Conservation (phyloP, 805 yeast genomes). For the Brettanomyces anomalus region DNA sequence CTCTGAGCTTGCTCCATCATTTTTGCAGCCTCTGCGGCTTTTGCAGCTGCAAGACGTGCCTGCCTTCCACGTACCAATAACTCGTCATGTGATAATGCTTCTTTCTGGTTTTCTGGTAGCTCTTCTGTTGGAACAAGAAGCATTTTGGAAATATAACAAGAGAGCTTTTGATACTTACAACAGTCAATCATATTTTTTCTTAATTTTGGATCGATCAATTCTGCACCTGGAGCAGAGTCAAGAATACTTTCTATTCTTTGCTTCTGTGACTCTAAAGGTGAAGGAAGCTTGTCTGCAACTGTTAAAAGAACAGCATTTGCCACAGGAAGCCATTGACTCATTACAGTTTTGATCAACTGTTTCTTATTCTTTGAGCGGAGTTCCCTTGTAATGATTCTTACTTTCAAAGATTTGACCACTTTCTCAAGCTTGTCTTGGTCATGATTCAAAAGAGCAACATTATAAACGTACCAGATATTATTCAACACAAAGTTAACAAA, state of each 20-base stretch:
- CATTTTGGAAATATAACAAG: slow-evolving; percentile 85
- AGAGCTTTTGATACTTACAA: slow-evolving; percentile 52
- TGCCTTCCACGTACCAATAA: slow-evolving; percentile 50
- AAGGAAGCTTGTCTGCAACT: slow-evolving; percentile 77
- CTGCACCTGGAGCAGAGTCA: slow-evolving; percentile 44
- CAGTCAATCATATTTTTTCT: slow-evolving; percentile 55
- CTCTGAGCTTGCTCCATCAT: slow-evolving; percentile 20
- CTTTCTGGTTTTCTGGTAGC: slow-evolving; percentile 48
- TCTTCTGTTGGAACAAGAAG: slow-evolving; percentile 77
- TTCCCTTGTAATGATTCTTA: slow-evolving; percentile 68
- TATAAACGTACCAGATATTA: slow-evolving; percentile 87
- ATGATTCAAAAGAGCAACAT: slow-evolving; percentile 53
- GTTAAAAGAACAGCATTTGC: slow-evolving; percentile 78
- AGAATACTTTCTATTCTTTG: slow-evolving; percentile 63
- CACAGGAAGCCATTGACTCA: slow-evolving; percentile 93
- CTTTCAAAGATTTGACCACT: slow-evolving; percentile 60
- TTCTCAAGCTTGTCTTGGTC: slow-evolving; percentile 66
- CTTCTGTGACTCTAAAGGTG: slow-evolving; percentile 70
- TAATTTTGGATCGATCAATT: slow-evolving; percentile 39
- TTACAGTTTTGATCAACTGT: slow-evolving; percentile 49
- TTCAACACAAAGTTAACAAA: slow-evolving; percentile 85
- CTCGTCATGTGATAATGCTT: slow-evolving; percentile 42
- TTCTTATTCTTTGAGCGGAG: slow-evolving; percentile 70
- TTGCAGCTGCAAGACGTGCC: slow-evolving; percentile 60
- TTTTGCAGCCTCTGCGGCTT: slow-evolving; percentile 45